These are phyloP conservation scores for Flaveria trinervia DNA, from an alignment of 129 eudicot genomes.

Conservation along the genomic window DNA sequence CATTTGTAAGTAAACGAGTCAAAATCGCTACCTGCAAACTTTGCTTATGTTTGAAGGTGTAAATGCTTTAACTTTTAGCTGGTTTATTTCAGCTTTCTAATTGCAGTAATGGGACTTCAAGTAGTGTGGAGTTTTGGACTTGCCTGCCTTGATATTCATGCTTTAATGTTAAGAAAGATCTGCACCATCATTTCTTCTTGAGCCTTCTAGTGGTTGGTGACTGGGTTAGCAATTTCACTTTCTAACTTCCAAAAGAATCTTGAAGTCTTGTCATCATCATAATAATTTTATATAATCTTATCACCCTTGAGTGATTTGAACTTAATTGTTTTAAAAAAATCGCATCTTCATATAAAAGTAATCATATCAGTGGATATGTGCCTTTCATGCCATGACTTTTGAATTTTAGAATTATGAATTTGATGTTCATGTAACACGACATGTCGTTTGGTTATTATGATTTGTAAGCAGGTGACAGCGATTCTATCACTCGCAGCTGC, in stretches of 20 bases:
- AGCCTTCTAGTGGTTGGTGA: slow-evolving; percentile 79
- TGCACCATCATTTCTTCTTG: slow-evolving; percentile 55
- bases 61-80: slow-evolving; percentile 24
- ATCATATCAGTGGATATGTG: too few relatives aligned
- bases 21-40: neutral
- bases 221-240: slow-evolving; percentile 55
- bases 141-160: slow-evolving; percentile 76
- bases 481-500: slow-evolving; percentile 82
- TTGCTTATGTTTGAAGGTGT: neutral
- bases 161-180: slow-evolving; percentile 56
- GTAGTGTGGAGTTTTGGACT: slow-evolving; percentile 82
- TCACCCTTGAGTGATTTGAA: neutral
- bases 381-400: too few relatives aligned
- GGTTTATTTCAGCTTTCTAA: slow-evolving; percentile 64
- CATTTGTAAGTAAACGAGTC: neutral
- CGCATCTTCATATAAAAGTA: too few relatives aligned
- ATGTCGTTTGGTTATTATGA: neutral
- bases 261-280: too few relatives aligned
- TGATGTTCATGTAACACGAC: neutral
- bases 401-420: neutral
- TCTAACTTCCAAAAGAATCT: neutral
- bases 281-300: neutral
- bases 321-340: too few relatives aligned
- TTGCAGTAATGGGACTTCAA: slow-evolving; percentile 84
- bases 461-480: slow-evolving; percentile 61